These are phyloP conservation scores for Aquilaria yunnanensis DNA, from an alignment of 345 rosid genomes.

Conservation along the genomic window DNA sequence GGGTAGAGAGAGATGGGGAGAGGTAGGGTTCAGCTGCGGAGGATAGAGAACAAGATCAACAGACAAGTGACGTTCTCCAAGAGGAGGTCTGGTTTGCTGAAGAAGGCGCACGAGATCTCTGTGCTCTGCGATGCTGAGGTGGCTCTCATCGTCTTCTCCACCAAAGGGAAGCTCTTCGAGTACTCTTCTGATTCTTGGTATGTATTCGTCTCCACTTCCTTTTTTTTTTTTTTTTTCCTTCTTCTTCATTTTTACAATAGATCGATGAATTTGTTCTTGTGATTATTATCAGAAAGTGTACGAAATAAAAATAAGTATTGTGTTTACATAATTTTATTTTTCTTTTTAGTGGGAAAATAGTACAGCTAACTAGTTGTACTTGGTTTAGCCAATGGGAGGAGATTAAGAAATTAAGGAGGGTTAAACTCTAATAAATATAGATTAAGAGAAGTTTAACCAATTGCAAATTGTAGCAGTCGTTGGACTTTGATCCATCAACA, in stretches of 20 bases:
- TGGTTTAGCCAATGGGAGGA: too few species aligned
- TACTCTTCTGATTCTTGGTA: slow-evolving; percentile 41
- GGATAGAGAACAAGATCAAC: slow-evolving; percentile 26
- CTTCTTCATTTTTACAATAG: not conserved
- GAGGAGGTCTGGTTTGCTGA: slow-evolving; percentile 35
- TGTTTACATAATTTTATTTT: too few species aligned
- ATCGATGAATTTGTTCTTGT: not conserved
- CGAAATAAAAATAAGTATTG: too few species aligned
- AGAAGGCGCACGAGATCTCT: slow-evolving; percentile 36
- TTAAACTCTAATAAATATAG: too few species aligned
- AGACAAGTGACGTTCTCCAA: slow-evolving; percentile 45
- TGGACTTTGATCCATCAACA: too few species aligned
- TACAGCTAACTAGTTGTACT: too few species aligned
- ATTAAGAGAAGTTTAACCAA: too few species aligned
- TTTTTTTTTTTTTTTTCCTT: not conserved
- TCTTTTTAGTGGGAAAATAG: too few species aligned
- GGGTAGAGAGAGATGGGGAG: slow-evolving; percentile 25
- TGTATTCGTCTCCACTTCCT: not conserved
- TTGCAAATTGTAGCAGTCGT: too few species aligned
- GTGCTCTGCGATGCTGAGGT: slow-evolving; percentile 18
- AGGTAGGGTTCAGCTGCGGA: slow-evolving; percentile 42
- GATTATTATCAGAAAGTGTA: too few species aligned
- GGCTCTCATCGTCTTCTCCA: slow-evolving; percentile 34
- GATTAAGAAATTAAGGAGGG: too few species aligned
- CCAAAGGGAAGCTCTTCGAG: slow-evolving; percentile 40